A percentile compares a stretch with the other conserved stretches of the same genome.
Evolutionary conservation across 306 rosid species (phyloP).

Genomic region (Geum urbanum): DNA sequence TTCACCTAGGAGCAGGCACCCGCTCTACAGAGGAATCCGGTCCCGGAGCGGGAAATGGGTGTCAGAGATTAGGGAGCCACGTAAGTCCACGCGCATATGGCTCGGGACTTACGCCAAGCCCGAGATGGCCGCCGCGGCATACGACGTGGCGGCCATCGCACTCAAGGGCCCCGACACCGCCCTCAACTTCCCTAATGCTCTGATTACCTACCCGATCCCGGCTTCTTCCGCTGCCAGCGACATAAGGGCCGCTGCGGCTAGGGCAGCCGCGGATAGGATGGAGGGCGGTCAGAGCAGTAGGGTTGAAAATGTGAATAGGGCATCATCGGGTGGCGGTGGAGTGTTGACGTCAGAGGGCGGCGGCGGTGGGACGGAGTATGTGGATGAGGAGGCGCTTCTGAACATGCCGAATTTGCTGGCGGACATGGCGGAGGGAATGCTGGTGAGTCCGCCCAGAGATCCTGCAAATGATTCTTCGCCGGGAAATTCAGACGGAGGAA

Average conservation of each 20-base stretch:
- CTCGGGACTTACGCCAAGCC: slow-evolving; percentile 76
- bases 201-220: slow-evolving; percentile 53
- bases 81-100: slow-evolving; percentile 85
- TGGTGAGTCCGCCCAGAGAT: slow-evolving; percentile 46
- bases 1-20: slow-evolving; percentile 21
- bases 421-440: slow-evolving; percentile 57
- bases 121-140: slow-evolving; percentile 95
- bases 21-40: slow-evolving; percentile 58
- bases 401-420: slow-evolving; percentile 52
- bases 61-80: slow-evolving; percentile 92
- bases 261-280: slow-evolving; percentile 44
- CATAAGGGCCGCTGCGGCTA: slow-evolving; percentile 71
- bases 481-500: slow-evolving; percentile 32
- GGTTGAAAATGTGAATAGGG: no score
- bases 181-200: slow-evolving; percentile 63
- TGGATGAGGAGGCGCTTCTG: slow-evolving; percentile 40
- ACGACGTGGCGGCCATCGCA: slow-evolving; percentile 86
- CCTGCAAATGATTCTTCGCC: slow-evolving; percentile 39
- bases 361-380: slow-evolving; percentile 19
- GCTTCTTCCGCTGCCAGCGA: slow-evolving; percentile 60
- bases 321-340: neutral
- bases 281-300: no score
- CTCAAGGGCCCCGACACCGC: slow-evolving; percentile 63
- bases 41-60: slow-evolving; percentile 90
- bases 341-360: neutral